Evolutionary conservation across 2,329 filamentous ascomycete genomes (phyloP).

Genomic region (Teratosphaeria zuluensis): DNA sequence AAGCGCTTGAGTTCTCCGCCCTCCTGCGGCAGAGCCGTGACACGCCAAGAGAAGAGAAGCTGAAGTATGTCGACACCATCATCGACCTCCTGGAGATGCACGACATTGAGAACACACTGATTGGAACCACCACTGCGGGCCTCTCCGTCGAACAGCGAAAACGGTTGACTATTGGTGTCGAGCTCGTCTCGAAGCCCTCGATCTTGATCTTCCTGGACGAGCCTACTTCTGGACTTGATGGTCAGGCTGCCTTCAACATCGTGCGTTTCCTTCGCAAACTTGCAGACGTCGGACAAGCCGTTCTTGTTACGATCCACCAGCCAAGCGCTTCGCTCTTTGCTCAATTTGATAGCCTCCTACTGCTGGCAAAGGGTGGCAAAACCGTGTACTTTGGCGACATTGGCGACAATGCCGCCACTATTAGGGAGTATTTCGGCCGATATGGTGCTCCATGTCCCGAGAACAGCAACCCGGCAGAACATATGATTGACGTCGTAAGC

Average conservation of each 20-base stretch:
- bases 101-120: conserved; percentile 55
- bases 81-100: conserved; percentile 57
- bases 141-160: conserved; percentile 60
- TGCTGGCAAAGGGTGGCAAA: conserved; percentile 67
- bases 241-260: conserved; percentile 57
- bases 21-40: conserved; percentile 53
- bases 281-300: conserved; percentile 71
- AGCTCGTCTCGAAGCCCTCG: conserved; percentile 56
- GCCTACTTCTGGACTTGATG: conserved; percentile 63
- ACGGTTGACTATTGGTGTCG: conserved; percentile 54
- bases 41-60: conserved; percentile 50
- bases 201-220: conserved; percentile 71
- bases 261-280: conserved; percentile 70
- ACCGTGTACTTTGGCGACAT: conserved; percentile 79
- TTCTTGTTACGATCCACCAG: conserved; percentile 86
- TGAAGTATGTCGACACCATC: conserved; percentile 56
- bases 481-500: conserved; percentile 78
- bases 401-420: conserved; percentile 59
- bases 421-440: conserved; percentile 49
- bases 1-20: conserved; percentile 58
- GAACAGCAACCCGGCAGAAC: conserved; percentile 54
- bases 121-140: conserved; percentile 50
- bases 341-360: conserved; percentile 73
- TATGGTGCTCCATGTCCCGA: conserved; percentile 44
- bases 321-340: conserved; percentile 80